Base-by-base conservation (phyloP, 83 land plant species). In the Picea abies region DNA sequence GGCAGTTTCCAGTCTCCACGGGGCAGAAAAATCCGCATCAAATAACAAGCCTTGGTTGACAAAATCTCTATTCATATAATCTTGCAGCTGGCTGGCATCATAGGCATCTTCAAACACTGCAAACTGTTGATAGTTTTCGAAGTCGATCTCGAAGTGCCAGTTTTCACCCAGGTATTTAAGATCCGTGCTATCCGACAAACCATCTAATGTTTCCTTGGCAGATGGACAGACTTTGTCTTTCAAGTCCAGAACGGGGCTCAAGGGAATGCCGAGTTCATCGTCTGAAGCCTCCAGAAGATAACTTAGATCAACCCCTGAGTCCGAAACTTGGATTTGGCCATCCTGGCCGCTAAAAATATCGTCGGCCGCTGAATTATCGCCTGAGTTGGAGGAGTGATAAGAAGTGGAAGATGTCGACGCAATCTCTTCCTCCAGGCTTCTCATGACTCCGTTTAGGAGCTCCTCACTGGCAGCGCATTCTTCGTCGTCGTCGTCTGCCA, bases 401-500 rank as follows among this genome's bases (percentile, higher is more conserved):
- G 19, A 29, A 37, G 20, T 29, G 72, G 20, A 32, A 4, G 9
- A 16, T 19, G 72, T 69, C 3, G 37, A 1, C 1, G 39, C 72
- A 37, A 69, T 69, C 19, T 69, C 72, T 69, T 69, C 72, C 72
- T 69, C 72, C 20, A 19, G 37, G 39, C 37, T 29, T 56, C 60
- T 14, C 60, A 56, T 56, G 60, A 56, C 60, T 56, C 16, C 60
- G 16, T 56, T 56, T 12, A 69, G 5, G 9, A 69, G 17, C 8
- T 69, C 72, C 41, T 69, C 72, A 37, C 72, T 69, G 3, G 72
- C 20, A 32, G 39, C 4, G 5, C 39, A 69, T 25, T 69, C 72
- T 16, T 69, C 41, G 0, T 56, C 60, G 15, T 56, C 60, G 15
- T 56, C 60, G 60, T 56, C 60, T 56, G 60, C 2, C 15, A 56